phyloP scores from a whole-genome alignment of 495 filamentous ascomycete species.

The Penicillium riverlandense region DNA sequence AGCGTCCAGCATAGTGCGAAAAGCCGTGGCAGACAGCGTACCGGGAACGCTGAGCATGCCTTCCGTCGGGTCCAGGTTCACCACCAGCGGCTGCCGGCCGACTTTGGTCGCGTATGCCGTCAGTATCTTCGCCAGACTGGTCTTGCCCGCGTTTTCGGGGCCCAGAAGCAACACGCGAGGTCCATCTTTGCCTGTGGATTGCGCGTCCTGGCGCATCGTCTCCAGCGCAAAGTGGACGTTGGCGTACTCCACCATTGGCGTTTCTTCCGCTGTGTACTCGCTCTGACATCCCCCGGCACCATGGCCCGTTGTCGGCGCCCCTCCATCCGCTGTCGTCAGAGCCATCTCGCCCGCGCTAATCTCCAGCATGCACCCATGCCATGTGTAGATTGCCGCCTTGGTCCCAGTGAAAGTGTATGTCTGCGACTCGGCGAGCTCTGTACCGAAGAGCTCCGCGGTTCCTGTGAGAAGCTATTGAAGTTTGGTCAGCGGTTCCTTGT shows the following conservation, averaged over 20 bases:
- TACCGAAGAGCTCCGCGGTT: constrained; percentile 91
- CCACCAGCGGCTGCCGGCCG: constrained; percentile 72
- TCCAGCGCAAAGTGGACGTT: constrained; percentile 87
- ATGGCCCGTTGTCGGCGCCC: constrained; percentile 15
- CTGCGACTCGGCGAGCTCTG: constrained; percentile 76
- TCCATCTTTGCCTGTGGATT: constrained; percentile 46
- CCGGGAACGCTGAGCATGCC: constrained; percentile 82
- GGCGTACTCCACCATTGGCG: constrained; percentile 70
- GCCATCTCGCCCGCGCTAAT: constrained; percentile 48
- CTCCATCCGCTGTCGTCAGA: constrained; percentile 10
- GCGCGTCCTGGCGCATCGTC: constrained; percentile 48
- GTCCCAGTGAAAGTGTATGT: constrained; percentile 76
- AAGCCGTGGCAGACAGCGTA: constrained; percentile 73
- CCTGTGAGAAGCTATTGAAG: constrained; percentile 58
- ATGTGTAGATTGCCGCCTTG: constrained; percentile 85
- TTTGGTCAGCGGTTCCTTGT: constrained; percentile 10
- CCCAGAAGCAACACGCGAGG: constrained; percentile 84
- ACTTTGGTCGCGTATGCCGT: constrained; percentile 72
- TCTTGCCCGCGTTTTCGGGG: constrained; percentile 76
- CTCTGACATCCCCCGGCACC: constrained; percentile 51
- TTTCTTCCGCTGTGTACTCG: constrained; percentile 77
- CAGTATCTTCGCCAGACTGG: constrained; percentile 72
- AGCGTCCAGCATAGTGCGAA: constrained; percentile 79
- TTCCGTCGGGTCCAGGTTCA: constrained; percentile 81
- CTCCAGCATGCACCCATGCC: constrained; percentile 81